Conservation (phyloP, 1,284 basidiomycete genomes). For the Fomitopsis schrenkii region DNA sequence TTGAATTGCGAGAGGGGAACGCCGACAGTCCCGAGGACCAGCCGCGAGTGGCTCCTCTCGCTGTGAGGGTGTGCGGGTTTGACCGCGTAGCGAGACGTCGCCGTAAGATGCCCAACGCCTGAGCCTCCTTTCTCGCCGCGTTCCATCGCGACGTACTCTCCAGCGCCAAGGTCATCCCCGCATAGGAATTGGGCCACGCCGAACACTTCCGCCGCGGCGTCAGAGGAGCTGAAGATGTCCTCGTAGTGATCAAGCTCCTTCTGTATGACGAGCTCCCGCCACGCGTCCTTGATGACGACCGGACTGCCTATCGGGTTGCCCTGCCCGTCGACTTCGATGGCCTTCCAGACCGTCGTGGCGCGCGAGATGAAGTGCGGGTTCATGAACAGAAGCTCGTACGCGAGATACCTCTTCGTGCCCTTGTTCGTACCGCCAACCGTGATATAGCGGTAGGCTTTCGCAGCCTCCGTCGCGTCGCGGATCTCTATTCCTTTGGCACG, state of each 20-base stretch:
- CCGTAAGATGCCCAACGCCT: not conserved
- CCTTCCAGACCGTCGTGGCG: slow-evolving; percentile 11
- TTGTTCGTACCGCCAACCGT: not conserved
- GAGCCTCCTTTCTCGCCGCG: not conserved
- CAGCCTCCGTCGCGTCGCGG: not conserved
- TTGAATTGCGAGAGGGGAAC: slow-evolving; percentile 8
- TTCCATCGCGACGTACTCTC: not conserved
- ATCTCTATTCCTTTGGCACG: not conserved
- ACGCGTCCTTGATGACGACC: slow-evolving; percentile 14
- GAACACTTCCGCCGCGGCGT: not conserved
- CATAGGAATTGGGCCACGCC: not conserved
- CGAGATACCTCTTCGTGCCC: not conserved
- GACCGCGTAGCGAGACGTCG: too few relatives aligned
- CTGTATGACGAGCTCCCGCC: slow-evolving; percentile 5
- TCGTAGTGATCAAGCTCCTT: slow-evolving; percentile 3
- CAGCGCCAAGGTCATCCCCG: not conserved
- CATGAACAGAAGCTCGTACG: not conserved
- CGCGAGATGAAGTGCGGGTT: not conserved
- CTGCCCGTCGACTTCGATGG: not conserved
- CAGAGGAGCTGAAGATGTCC: not conserved
- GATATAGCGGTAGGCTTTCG: not conserved
- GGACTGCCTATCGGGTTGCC: not conserved
- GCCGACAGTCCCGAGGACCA: slow-evolving; percentile 10
- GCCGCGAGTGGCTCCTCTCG: slow-evolving; percentile 13
- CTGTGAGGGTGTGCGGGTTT: not conserved